Evolutionary conservation across 768 basidiomycete species (phyloP).

Genomic region (Filobasidium wieringae): DNA sequence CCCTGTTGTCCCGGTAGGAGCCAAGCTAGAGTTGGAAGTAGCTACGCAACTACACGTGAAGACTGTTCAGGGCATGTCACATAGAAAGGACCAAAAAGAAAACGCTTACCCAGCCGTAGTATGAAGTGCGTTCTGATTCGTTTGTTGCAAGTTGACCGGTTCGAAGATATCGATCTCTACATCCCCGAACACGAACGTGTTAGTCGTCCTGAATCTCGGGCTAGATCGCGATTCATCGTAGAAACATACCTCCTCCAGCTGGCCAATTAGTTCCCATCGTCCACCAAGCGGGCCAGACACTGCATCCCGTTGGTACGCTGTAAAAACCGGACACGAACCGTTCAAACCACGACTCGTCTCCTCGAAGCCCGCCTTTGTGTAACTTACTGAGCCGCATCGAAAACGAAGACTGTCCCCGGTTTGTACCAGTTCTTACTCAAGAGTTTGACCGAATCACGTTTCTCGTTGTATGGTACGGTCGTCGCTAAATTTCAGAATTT

Average conservation of each 20-base stretch:
- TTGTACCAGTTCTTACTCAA: slow-evolving; percentile 30
- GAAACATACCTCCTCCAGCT: slow-evolving; percentile 39
- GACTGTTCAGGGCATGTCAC: background rate
- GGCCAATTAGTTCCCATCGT: slow-evolving; percentile 44
- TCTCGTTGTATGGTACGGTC: slow-evolving; percentile 34
- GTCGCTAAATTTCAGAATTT: slow-evolving; percentile 5
- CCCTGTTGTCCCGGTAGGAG: slow-evolving; percentile 31
- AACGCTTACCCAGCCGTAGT: slow-evolving; percentile 44
- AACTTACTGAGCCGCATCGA: slow-evolving; percentile 11
- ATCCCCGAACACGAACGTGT: background rate
- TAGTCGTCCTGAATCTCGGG: background rate
- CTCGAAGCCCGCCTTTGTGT: no score
- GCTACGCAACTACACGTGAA: slow-evolving; percentile 14
- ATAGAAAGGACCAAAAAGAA: background rate
- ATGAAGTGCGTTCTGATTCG: slow-evolving; percentile 65
- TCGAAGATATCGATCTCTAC: slow-evolving; percentile 73
- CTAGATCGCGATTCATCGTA: slow-evolving; percentile 23
- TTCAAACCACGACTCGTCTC: background rate
- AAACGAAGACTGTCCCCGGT: slow-evolving; percentile 27
- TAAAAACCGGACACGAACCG: background rate
- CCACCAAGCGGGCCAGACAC: slow-evolving; percentile 29
- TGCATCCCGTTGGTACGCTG: slow-evolving; percentile 8
- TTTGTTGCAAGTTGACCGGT: slow-evolving; percentile 56
- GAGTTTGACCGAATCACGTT: slow-evolving; percentile 35
- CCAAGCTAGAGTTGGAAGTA: slow-evolving; percentile 16